phyloP scores from a whole-genome alignment of 768 basidiomycete species.

The Leccinum boreale region DNA sequence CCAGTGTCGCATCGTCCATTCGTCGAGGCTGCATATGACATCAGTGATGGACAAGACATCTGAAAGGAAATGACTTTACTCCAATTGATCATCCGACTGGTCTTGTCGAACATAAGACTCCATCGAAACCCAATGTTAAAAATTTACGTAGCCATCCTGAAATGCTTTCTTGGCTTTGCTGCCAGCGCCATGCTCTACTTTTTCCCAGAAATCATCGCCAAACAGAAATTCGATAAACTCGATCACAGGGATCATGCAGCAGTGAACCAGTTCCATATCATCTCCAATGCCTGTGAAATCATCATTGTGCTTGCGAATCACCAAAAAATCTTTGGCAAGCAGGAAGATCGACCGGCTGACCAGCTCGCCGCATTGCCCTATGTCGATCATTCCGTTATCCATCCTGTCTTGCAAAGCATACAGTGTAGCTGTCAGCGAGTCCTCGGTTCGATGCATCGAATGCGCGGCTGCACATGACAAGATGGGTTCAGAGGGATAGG shows the following conservation, averaged over 20 bases:
- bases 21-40: no score
- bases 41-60: no score
- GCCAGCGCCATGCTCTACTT: not conserved
- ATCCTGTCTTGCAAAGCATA: not conserved
- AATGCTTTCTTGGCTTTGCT: not conserved
- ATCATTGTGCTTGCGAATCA: not conserved
- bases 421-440: not conserved
- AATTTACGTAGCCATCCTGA: not conserved
- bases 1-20: no score
- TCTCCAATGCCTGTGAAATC: not conserved
- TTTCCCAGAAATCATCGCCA: not conserved
- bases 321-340: not conserved
- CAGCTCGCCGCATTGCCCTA: slow-evolving; percentile 6
- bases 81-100: no score
- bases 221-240: slow-evolving; percentile 4
- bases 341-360: slow-evolving; percentile 1
- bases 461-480: not conserved
- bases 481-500: not conserved
- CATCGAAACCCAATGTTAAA: not conserved
- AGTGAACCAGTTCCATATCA: not conserved
- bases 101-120: not conserved
- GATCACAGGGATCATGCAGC: not conserved
- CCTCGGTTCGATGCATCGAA: not conserved
- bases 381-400: not conserved
- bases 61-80: no score